Base-by-base conservation (phyloP, 176 grass and related monocot species). In the Leersia perrieri region DNA sequence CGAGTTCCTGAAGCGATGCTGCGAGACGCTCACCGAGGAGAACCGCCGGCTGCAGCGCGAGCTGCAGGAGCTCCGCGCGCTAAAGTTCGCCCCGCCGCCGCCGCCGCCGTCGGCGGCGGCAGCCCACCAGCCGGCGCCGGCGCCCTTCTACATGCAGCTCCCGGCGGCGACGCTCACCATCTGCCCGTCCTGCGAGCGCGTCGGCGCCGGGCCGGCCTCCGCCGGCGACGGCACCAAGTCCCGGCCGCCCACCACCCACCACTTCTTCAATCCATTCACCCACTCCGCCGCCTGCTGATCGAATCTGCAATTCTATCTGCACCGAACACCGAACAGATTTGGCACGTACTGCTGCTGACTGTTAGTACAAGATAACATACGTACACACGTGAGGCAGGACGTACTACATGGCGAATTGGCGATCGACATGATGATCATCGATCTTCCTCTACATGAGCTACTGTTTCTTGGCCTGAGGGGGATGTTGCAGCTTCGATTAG, bases 201-300 rank as follows among this genome's bases (percentile, higher is more conserved):
- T 94, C 25, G 42, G 76, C 5, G 94, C 80, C 27, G 63, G 53
- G n/a, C 47, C 79, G 16, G 44, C 61, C 36, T 45, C 76, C 68
- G 78, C 76, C 40, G 51, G 73, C n/a, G 77, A 85, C 76, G 82
- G 90, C 60, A 35, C 86, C 60, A 84, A 80, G 66, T 75, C 86
- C 5, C 60, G 71, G 14, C 79, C 78, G 33, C 28, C 77, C 31
- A 81, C 86, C 31, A 81, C 88, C 25, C 83, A 84, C 79, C 94
- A 87, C 87, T 98, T 95, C 88, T 98, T 91, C 88, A 97, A 90
- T 64, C 90, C 95, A 32, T 94, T 92, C 82, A 94, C 95, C 69
- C 95, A 91, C 82, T 89, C 89, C 44, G 87, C 91, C 75, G 82
- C 91, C 76, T 97, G 91, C 90, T 97, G 82, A 90, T 81, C 12